Base-by-base conservation (phyloP, 495 filamentous ascomycete species). In the Lophiotrema nucula region DNA sequence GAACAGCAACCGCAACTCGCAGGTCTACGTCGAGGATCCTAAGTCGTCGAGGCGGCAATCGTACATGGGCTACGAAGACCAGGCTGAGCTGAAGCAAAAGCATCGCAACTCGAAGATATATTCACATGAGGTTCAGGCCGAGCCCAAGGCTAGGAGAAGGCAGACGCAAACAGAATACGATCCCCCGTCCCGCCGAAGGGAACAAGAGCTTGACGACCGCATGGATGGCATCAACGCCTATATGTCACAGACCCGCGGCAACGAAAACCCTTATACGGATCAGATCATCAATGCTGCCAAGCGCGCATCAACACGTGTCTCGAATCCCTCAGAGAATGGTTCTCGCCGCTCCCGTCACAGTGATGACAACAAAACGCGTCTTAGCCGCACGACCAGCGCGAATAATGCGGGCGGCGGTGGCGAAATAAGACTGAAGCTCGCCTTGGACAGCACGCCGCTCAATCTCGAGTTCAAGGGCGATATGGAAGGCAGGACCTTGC, bases 401-500 rank as follows among this genome's bases (percentile, higher is more conserved):
- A 65, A 55, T 2, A 61, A 56, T 35, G 22, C 44, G 16, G 46
- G 51, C 19, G 48, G 13, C 3, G 53, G 38, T 23, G 63, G 63
- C 10, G 63, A 66, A 33, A 58, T 66, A 22, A 53, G 58, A 4
- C 53, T 66, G 10, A 39, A 54, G 10, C 43, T 66, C 6, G 63
- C 61, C 27, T n/a, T n/a, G n/a, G 39, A 52, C 5, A 53, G 52
- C 21, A 48, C 58, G 4, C 41, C 46, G 26, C 22, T 66, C 16
- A 57, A 45, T 25, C 58, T 66, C 19, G 47, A 58, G 19, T 50
- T 66, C 53, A 58, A 53, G 16, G 63, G 63, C 18, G 58, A 62
- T 22, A 65, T 56, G 47, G 62, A 65, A 25, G 63, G 58, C 15
- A 57, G 63, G 6, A 62, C 48, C 19, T 41, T 66, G 13, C 33